Percentiles rank a stretch among this genome's conserved stretches.
phyloP scores from a whole-genome alignment of 2,329 filamentous ascomycete species.

The Apiospora kogelbergensis region DNA sequence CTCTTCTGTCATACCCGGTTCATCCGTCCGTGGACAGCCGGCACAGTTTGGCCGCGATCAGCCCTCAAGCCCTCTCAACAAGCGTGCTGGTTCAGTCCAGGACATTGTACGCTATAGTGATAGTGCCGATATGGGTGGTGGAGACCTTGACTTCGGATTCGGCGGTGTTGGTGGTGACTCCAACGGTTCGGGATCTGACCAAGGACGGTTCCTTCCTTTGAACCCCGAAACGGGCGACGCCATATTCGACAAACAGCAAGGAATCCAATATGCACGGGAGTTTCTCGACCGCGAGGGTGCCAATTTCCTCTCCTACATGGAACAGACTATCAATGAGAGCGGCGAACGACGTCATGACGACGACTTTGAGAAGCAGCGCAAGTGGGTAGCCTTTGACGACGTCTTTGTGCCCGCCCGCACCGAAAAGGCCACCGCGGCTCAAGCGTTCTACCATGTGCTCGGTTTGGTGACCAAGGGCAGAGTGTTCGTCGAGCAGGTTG shows the following conservation, averaged over 20 bases:
- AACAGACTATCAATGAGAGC: slow-evolving; percentile 32
- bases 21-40: slow-evolving; percentile 42
- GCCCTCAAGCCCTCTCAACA: slow-evolving; percentile 40
- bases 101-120: slow-evolving; percentile 51
- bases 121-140: slow-evolving; percentile 30
- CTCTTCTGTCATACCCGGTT: slow-evolving; percentile 46
- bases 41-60: slow-evolving; percentile 38
- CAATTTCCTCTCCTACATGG: slow-evolving; percentile 46
- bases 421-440: slow-evolving; percentile 65
- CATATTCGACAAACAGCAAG: slow-evolving; percentile 12
- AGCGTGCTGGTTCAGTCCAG: slow-evolving; percentile 32
- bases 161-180: slow-evolving; percentile 23
- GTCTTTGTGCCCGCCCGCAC: slow-evolving; percentile 60
- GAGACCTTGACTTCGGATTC: slow-evolving; percentile 36
- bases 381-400: slow-evolving; percentile 65
- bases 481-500: slow-evolving; percentile 61
- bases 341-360: slow-evolving; percentile 28
- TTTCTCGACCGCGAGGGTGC: slow-evolving; percentile 45
- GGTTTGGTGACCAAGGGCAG: slow-evolving; percentile 66
- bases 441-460: slow-evolving; percentile 75
- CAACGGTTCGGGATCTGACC: not conserved
- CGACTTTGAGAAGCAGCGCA: slow-evolving; percentile 31
- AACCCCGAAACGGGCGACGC: slow-evolving; percentile 4
- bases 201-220: slow-evolving; percentile 22
- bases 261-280: slow-evolving; percentile 18